Evolutionary conservation across 2,329 filamentous ascomycete species (phyloP).

Genomic region (Penicillium sp.): DNA sequence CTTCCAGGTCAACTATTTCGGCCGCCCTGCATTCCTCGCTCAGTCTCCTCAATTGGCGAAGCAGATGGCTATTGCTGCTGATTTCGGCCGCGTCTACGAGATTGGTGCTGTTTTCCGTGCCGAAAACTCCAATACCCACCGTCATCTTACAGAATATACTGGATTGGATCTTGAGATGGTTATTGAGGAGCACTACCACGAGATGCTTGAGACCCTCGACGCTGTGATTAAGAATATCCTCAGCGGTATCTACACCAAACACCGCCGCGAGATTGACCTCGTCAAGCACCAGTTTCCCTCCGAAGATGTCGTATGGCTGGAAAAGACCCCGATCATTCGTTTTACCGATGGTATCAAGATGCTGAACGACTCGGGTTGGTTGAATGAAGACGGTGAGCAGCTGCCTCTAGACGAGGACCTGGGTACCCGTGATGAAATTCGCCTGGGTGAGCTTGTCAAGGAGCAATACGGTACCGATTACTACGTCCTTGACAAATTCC

Average conservation of each 20-base stretch:
- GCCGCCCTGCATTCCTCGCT: conserved; percentile 78
- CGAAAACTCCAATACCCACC: conserved; percentile 93
- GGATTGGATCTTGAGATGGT: conserved; percentile 92
- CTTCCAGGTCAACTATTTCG: conserved; percentile 91
- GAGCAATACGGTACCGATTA: conserved; percentile 87
- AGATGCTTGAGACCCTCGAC: conserved; percentile 78
- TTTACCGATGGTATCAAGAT: conserved; percentile 79
- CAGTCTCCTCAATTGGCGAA: conserved; percentile 91
- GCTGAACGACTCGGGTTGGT: conserved; percentile 75
- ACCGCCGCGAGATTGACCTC: conserved; percentile 70
- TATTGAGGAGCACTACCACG: conserved; percentile 84
- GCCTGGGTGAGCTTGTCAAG: conserved; percentile 78
- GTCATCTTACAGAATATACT: conserved; percentile 92
- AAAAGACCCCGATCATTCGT: conserved; percentile 76
- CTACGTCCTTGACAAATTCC: conserved; percentile 94
- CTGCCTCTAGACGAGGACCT: conserved; percentile 75
- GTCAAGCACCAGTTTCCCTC: conserved; percentile 84
- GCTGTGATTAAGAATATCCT: conserved; percentile 78
- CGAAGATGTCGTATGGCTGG: conserved; percentile 81
- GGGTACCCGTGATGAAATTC: conserved; percentile 80
- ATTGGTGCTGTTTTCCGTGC: conserved; percentile 88
- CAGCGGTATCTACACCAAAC: conserved; percentile 67
- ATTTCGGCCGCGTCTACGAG: conserved; percentile 87
- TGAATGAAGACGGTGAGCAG: conserved; percentile 71
- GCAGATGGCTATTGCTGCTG: conserved; percentile 86